A percentile compares a stretch with the other conserved stretches of the same genome.
These are phyloP conservation scores for Magnolia officinalis DNA, from an alignment of 164 flowering plant genomes.

Conservation along the genomic window DNA sequence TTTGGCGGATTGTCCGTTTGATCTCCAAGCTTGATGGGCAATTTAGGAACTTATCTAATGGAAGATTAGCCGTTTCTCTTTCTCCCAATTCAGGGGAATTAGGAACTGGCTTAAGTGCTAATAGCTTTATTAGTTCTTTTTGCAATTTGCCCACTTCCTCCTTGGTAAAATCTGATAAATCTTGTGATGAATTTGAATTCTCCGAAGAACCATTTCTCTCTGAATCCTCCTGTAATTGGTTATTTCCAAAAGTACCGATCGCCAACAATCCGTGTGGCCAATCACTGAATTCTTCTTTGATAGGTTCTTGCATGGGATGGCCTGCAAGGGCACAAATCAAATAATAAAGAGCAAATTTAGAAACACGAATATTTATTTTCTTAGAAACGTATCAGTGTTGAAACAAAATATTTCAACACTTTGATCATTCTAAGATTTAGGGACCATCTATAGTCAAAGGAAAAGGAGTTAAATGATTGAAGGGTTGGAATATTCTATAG, in stretches of 20 bases:
- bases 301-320: conserved; percentile 37
- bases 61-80: conserved; percentile 38
- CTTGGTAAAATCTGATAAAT: conserved; percentile 56
- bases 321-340: conserved; percentile 28
- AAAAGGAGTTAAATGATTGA: too few relatives aligned
- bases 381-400: too few relatives aligned
- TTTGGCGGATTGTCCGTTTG: conserved; percentile 33
- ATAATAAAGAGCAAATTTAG: background rate
- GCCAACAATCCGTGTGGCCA: conserved; percentile 86
- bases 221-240: conserved; percentile 28
- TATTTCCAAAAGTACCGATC: conserved; percentile 84
- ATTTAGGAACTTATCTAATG: conserved; percentile 78
- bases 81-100: conserved; percentile 12
- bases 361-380: too few relatives aligned
- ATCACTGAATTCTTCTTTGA: conserved; percentile 72
- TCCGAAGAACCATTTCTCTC: conserved; percentile 8
- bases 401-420: too few relatives aligned
- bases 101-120: conserved; percentile 46
- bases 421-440: too few relatives aligned
- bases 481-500: too few relatives aligned
- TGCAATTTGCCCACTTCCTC: conserved; percentile 80
- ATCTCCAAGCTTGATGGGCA: conserved; percentile 92
- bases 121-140: conserved; percentile 46
- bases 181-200: background rate
- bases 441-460: too few relatives aligned